Evolutionary conservation across 1,284 basidiomycete genomes (phyloP), one percentile per base, ranked within the genome.

Genomic region (Ceratobasidium sp.): DNA sequence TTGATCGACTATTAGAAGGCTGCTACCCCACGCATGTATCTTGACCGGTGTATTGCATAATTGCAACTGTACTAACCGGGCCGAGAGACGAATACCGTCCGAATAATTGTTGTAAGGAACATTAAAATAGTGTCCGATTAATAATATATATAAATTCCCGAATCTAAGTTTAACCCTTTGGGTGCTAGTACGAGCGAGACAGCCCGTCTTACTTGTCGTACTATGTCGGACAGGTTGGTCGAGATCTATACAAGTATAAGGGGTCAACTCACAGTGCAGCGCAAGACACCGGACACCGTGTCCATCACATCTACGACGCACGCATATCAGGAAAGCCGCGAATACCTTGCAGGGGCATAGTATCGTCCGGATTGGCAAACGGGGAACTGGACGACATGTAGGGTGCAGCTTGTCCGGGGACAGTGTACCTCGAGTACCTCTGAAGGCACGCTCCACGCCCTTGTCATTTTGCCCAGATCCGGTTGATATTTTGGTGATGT

Each of bases 401-500:
- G 14, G 49, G 63, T 19, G 16, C 46, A 4, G 27, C 13, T 46
- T 72, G 74, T 24, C 75, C 75, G 16, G 64, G 74, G 41, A 76
- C 54, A 0, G 75, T 61, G 49, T 66, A 54, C 2, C 69, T 58
- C 2, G 39, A 2, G 34, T 72, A 72, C 13, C 62, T 58, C 29
- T 51, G 56, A 19, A 72, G 41, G 24, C 69, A 58, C 27, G 69
- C 22, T 3, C 49, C 62, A 16, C 31, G 24, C 7, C 56, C 73
- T 46, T 76, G 75, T 73, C 75, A 76, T 11, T 49, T 48, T 0
- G 75, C 73, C 75, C 75, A 76, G 14, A 76, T 27, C n/a, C 75
- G 75, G 61, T 76, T 73, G 48, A 76, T 63, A 16, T 75, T 56
- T 29, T 69, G 65, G 59, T 75, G 74, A n/a, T 71, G 74, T 13